Percentiles rank a stretch among this genome's conserved stretches.
These are phyloP conservation scores for Wickerhamia fluorescens DNA, from an alignment of 805 yeast genomes.

Conservation along the genomic window DNA sequence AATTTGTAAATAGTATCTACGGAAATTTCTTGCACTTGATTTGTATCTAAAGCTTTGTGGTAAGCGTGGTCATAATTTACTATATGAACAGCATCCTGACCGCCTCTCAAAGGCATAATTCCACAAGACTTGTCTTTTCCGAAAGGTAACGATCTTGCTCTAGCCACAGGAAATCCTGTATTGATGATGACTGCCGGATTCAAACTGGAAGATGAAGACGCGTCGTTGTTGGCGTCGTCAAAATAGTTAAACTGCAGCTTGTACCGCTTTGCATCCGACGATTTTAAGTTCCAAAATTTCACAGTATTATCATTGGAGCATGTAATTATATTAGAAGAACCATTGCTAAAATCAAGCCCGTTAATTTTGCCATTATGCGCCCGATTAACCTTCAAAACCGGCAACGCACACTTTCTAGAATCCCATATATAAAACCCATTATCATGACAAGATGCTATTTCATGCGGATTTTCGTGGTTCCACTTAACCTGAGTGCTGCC, in stretches of 20 bases:
- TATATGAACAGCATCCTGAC: conserved; percentile 55
- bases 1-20: conserved; percentile 42
- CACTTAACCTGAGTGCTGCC: conserved; percentile 95
- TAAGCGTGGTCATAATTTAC: conserved; percentile 40
- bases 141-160: conserved; percentile 85
- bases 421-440: conserved; percentile 84
- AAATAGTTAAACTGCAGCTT: no score
- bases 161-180: conserved; percentile 80
- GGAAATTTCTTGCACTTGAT: conserved; percentile 18
- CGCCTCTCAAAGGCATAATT: conserved; percentile 87
- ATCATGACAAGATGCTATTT: conserved; percentile 84
- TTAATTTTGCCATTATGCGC: conserved; percentile 88
- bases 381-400: conserved; percentile 49
- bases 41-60: conserved; percentile 15
- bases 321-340: conserved; percentile 56
- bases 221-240: conserved; percentile 13
- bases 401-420: conserved; percentile 70
- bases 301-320: conserved; percentile 84
- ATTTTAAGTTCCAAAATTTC: conserved; percentile 66
- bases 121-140: conserved; percentile 71
- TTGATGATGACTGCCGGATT: conserved; percentile 51
- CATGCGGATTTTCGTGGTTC: conserved; percentile 69
- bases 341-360: conserved; percentile 76
- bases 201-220: conserved; percentile 2
- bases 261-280: conserved; percentile 7